Percentiles rank a stretch among this genome's conserved stretches.
These are phyloP conservation scores for Leccinum griseonigrum DNA, from an alignment of 1,284 basidiomycete genomes.

Conservation along the genomic window DNA sequence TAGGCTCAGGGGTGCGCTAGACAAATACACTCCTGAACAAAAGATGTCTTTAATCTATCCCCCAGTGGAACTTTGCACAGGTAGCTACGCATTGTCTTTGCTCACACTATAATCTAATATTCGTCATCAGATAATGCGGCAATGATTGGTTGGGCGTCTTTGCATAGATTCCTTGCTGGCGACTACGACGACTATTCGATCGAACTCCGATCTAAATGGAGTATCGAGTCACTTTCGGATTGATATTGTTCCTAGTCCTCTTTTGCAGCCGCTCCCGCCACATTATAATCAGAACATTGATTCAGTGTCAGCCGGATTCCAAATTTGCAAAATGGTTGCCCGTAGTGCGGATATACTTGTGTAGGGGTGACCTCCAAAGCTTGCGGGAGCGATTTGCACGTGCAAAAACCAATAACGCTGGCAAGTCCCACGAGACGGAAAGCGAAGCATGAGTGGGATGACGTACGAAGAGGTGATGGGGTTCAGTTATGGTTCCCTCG, in stretches of 20 bases:
- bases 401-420: background rate
- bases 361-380: background rate
- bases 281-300: background rate
- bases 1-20: constrained; percentile 47
- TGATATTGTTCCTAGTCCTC: background rate
- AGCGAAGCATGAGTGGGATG: background rate
- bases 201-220: constrained; percentile 64
- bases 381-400: background rate
- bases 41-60: constrained; percentile 57
- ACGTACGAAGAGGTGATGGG: no score
- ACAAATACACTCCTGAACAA: constrained; percentile 30
- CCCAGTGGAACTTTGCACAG: constrained; percentile 78
- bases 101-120: background rate
- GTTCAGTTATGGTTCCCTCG: no score
- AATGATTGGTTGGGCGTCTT: constrained; percentile 92
- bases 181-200: constrained; percentile 67
- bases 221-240: constrained; percentile 49
- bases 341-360: background rate
- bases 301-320: background rate
- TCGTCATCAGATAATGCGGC: constrained; percentile 78
- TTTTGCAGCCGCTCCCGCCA: background rate
- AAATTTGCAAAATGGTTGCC: background rate
- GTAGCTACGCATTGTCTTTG: constrained; percentile 37
- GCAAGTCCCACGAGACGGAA: background rate
- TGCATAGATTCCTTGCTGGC: constrained; percentile 70